These are phyloP conservation scores for Coleophoma cylindrospora DNA, from an alignment of 2,329 filamentous ascomycete genomes.

Conservation along the genomic window DNA sequence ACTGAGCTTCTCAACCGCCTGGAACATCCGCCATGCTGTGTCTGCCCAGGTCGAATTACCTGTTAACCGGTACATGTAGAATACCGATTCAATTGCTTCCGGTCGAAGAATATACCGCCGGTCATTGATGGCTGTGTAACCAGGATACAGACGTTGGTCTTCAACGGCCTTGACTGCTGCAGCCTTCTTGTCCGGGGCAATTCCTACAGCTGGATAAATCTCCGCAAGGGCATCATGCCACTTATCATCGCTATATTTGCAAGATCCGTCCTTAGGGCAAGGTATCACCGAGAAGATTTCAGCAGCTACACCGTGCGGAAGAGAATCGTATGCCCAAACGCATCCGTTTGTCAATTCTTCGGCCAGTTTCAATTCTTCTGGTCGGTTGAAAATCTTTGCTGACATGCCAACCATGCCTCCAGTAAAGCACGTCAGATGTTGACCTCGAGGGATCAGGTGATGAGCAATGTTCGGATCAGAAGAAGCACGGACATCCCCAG, in stretches of 20 bases:
- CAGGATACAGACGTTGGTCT: slow-evolving; percentile 11
- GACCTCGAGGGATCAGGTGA: slow-evolving; percentile 28
- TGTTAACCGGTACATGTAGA: slow-evolving; percentile 44
- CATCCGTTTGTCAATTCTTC: slow-evolving; percentile 57
- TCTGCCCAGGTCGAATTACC: slow-evolving; percentile 30
- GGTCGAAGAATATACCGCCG: slow-evolving; percentile 49
- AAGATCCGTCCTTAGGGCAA: slow-evolving; percentile 14
- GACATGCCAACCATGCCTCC: slow-evolving; percentile 68
- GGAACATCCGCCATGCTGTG: slow-evolving; percentile 43
- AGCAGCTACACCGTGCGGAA: slow-evolving; percentile 55
- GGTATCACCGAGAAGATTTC: slow-evolving; percentile 42
- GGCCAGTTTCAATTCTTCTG: slow-evolving; percentile 49
- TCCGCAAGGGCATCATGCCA: slow-evolving; percentile 33
- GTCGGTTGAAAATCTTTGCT: slow-evolving; percentile 52
- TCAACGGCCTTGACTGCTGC: slow-evolving; percentile 6
- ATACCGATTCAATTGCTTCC: slow-evolving; percentile 64
- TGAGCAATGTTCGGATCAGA: background rate
- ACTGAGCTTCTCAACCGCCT: slow-evolving; percentile 36
- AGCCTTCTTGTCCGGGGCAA: slow-evolving; percentile 34
- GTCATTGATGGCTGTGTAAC: slow-evolving; percentile 17
- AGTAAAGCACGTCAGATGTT: slow-evolving; percentile 68
- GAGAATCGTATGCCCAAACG: slow-evolving; percentile 54
- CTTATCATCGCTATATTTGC: slow-evolving; percentile 36
- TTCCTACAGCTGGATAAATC: slow-evolving; percentile 47
- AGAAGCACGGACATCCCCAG: slow-evolving; percentile 36